Evolutionary conservation across 345 rosid genomes (phyloP).

Genomic region (Streptanthus diversifolius): DNA sequence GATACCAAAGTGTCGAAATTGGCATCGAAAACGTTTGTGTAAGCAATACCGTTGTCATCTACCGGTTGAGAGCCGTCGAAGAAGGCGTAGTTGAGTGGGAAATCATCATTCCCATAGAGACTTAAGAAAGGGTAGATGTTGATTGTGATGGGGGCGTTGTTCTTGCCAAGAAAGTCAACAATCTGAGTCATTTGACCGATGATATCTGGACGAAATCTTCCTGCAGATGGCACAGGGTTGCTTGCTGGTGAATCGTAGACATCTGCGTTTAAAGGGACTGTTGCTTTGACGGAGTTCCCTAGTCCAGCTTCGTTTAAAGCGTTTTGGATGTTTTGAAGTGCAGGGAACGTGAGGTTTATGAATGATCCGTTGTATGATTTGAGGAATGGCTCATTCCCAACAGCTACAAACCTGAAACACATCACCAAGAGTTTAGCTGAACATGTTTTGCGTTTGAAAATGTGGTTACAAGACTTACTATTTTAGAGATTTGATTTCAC

Average conservation of each 20-base stretch:
- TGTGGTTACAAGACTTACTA: not conserved
- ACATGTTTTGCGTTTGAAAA: not conserved
- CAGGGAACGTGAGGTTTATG: slow-evolving; percentile 64
- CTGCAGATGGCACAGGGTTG: slow-evolving; percentile 69
- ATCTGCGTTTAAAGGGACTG: slow-evolving; percentile 77
- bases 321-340: slow-evolving; percentile 81
- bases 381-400: slow-evolving; percentile 85
- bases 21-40: slow-evolving; percentile 82
- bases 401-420: slow-evolving; percentile 63
- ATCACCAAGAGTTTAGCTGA: not conserved
- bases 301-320: slow-evolving; percentile 75
- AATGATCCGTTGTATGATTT: slow-evolving; percentile 60
- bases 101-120: slow-evolving; percentile 65
- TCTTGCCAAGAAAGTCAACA: slow-evolving; percentile 58
- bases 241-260: slow-evolving; percentile 61
- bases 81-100: slow-evolving; percentile 78
- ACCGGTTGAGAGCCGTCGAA: slow-evolving; percentile 67
- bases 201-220: slow-evolving; percentile 67
- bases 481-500: not conserved
- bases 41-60: slow-evolving; percentile 50
- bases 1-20: slow-evolving; percentile 83
- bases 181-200: slow-evolving; percentile 59
- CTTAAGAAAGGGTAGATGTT: slow-evolving; percentile 92
- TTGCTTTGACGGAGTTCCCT: slow-evolving; percentile 72
- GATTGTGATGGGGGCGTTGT: slow-evolving; percentile 68